Evolutionary conservation across 2,329 filamentous ascomycete genomes (phyloP), one percentile per base, ranked within the genome.

Genomic region (Colletotrichum navitas): DNA sequence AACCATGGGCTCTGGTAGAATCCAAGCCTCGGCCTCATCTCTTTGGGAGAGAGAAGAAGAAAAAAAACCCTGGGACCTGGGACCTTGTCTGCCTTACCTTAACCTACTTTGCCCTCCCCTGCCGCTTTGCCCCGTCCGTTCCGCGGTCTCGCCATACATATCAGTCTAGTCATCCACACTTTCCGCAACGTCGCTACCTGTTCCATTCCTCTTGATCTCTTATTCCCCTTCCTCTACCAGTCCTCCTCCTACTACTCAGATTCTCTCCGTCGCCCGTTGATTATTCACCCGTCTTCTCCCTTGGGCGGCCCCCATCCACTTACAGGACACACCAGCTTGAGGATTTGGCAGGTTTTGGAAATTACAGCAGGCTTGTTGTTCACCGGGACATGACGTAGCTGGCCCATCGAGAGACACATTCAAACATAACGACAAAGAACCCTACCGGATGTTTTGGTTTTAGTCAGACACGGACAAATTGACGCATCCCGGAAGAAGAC

Each of bases 111-210:
- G 49, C 51, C 51, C 63, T 49, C 39, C 68, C 68, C 61, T 55
- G 61, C 61, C 49, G 49, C 61, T 63, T 43, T 45, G 47, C 61
- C 61, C 61, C 61, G 61, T 52, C 61, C 39, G 49, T 63, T 68
- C 66, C 68, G 58, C 65, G 63, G 59, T 59, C 60, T 72, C 65
- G 63, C 62, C 69, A 63, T 72, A 72, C 69, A 72, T 72, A 72
- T 72, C 64, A 63, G 63, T 60, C 67, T 49, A 72, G 69, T 69
- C 69, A 72, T 72, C 69, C 69, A 72, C 69, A 69, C 69, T 60
- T 59, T 55, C 41, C 18, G 45, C 60, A 69, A 56, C 65, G 63
- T 49, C 55, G 54, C 58, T 54, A 39, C 54, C 36, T 72, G 69
- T 69, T 65, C 60, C 69, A 55, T 69, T 60, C 18, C 54, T 69